Base-by-base conservation (phyloP, 2,329 filamentous ascomycete species). In the Colletotrichum plurivorum region DNA sequence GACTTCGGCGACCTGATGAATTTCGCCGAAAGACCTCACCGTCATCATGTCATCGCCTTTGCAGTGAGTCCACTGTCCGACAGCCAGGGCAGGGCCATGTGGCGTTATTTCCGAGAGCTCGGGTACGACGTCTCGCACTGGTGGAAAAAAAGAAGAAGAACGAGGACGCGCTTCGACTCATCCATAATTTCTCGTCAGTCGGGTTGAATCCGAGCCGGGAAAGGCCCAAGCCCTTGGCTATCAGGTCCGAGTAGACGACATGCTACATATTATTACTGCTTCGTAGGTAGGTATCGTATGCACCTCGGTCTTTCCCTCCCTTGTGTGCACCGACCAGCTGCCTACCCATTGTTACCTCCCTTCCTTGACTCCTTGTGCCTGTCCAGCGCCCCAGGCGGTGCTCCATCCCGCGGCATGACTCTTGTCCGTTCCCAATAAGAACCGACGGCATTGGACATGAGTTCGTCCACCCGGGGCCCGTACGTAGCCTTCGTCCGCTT, bases 221-320 rank as follows among this genome's bases (percentile, higher is more conserved):
- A 67, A 67, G 8, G 31, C 31, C 8, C 31, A 36, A 36, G 31
- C 31, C 31, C 31, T 36, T 36, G 31, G 9, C 31, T 8, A 2
- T 36, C 31, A 36, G 31, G 9, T 10, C 10, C 31, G 31, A 36
- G 9, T 36, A 3, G 31, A 36, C 31, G 31, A 36, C 31, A 36
- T 10, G 31, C 31, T 36, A 36, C 10, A 36, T 36, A 5, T 9
- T 3, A 36, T 36, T 36, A 10, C 31, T 8, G 31, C 31, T 36
- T 36, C 31, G 31, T 8, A 36, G 8, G 31, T 36, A 4, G 8
- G 8, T 36, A 10, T 36, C 31, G 31, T 36, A 58, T 68, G 65
- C 65, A 68, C 36, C 65, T 68, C 65, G 65, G 65, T 63, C 25
- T 64, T 68, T 43, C 27, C 18, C 36, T 63, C 39, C 59, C 59